Percentiles rank a stretch among this genome's conserved stretches.
phyloP scores from a whole-genome alignment of 2,329 filamentous ascomycete genomes.

The Colletotrichum cereale region DNA sequence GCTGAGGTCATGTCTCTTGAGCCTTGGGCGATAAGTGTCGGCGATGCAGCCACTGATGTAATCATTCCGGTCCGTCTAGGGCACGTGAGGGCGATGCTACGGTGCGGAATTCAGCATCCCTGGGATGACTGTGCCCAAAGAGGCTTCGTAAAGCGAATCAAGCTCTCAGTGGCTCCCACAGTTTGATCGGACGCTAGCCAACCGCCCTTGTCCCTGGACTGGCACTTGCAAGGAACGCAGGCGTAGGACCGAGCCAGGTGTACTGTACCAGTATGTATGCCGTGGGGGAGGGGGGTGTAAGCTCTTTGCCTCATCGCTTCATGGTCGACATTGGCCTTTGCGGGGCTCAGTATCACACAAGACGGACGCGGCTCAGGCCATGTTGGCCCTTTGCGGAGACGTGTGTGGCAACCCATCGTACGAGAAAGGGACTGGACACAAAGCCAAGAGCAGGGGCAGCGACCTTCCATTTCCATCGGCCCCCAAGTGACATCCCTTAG shows the following conservation, averaged over 20 bases:
- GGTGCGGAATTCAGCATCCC: constrained; percentile 33
- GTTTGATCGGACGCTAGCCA: constrained; percentile 37
- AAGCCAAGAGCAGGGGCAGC: constrained; percentile 26
- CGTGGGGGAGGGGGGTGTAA: constrained; percentile 11
- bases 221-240: constrained; percentile 25
- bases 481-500: constrained; percentile 38
- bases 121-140: constrained; percentile 27
- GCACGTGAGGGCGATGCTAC: constrained; percentile 11
- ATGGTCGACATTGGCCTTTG: constrained; percentile 35
- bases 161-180: constrained; percentile 38
- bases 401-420: constrained; percentile 24
- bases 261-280: too few species aligned
- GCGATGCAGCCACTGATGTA: constrained; percentile 6
- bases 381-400: constrained; percentile 17
- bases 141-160: constrained; percentile 42
- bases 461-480: constrained; percentile 39
- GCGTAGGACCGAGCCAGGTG: constrained; percentile 14
- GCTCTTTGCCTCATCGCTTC: constrained; percentile 19
- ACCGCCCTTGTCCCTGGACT: constrained; percentile 24
- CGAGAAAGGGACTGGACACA: constrained; percentile 25
- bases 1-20: constrained; percentile 1
- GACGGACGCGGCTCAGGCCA: constrained; percentile 37
- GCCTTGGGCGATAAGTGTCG: not conserved
- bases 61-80: not conserved
- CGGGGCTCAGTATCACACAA: constrained; percentile 33